phyloP scores from a whole-genome alignment of 371 early-diverging fungal species.

The Mucor piriformis region DNA sequence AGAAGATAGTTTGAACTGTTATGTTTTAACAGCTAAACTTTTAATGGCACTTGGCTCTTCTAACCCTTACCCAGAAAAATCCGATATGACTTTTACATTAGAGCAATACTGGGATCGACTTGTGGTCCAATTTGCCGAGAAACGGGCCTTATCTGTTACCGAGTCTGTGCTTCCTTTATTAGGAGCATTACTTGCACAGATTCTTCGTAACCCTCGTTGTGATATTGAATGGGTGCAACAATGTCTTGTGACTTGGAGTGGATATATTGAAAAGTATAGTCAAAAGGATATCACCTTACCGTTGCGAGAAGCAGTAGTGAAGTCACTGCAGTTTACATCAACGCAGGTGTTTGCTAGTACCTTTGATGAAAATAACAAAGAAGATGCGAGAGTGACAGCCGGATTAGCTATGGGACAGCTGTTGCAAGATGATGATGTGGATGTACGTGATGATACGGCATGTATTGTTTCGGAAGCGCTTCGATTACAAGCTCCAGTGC shows the following conservation, averaged over 20 bases:
- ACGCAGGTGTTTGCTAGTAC: constrained; percentile 33
- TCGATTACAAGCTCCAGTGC: constrained; percentile 42
- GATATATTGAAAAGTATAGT: constrained; percentile 50
- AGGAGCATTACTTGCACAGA: constrained; percentile 45
- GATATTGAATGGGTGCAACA: constrained; percentile 29
- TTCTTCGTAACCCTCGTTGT: background rate
- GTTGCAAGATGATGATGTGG: constrained; percentile 74
- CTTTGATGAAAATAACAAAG: background rate
- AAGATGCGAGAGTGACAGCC: constrained; percentile 20
- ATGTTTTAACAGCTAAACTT: constrained; percentile 49
- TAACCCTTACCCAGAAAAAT: constrained; percentile 38
- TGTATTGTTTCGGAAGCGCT: constrained; percentile 58
- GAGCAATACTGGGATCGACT: constrained; percentile 45
- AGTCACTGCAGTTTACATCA: constrained; percentile 52
- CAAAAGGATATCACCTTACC: constrained; percentile 54
- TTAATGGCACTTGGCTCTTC: constrained; percentile 34
- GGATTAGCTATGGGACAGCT: constrained; percentile 27
- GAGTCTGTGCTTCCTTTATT: constrained; percentile 50
- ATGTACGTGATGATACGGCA: constrained; percentile 66
- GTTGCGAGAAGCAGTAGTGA: constrained; percentile 60
- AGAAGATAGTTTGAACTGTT: constrained; percentile 58
- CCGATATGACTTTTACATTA: constrained; percentile 31
- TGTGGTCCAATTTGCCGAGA: constrained; percentile 32
- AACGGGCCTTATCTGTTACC: constrained; percentile 37
- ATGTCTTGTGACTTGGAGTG: constrained; percentile 53